Percentiles rank a stretch among this genome's conserved stretches.
These are phyloP conservation scores for Yarrowia porcina DNA, from an alignment of 805 yeast species.

Conservation along the genomic window DNA sequence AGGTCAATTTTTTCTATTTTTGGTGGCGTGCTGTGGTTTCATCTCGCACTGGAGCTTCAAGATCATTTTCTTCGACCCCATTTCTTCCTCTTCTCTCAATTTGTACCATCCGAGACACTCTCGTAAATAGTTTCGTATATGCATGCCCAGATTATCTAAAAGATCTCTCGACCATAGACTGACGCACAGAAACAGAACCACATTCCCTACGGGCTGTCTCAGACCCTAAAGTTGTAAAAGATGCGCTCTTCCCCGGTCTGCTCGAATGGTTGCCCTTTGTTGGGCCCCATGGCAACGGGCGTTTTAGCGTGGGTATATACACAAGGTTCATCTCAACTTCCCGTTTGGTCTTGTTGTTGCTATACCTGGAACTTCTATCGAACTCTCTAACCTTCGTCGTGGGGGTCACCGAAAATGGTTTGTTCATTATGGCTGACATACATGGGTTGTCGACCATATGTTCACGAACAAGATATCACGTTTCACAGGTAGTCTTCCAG, in stretches of 20 bases:
- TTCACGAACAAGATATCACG: no score
- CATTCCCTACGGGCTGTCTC: background rate
- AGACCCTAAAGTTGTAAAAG: background rate
- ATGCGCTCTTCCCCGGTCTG: background rate
- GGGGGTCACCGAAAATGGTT: background rate
- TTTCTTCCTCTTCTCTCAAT: no score
- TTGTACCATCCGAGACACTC: no score
- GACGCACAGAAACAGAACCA: background rate
- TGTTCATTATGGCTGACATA: no score
- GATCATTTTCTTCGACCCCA: no score
- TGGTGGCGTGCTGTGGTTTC: no score
- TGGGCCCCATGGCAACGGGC: background rate
- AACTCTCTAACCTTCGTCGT: background rate
- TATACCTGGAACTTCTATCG: background rate
- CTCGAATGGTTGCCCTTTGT: background rate
- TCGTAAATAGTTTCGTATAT: background rate
- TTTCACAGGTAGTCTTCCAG: no score
- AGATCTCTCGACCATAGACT: background rate
- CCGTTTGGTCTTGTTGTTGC: background rate
- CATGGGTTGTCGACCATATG: no score
- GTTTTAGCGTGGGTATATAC: background rate
- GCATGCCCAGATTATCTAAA: background rate
- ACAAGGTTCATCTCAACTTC: background rate
- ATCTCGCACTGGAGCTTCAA: no score
- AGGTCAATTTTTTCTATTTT: no score